Conservation (phyloP, 306 rosid species). For the Lagenaria siceraria region DNA sequence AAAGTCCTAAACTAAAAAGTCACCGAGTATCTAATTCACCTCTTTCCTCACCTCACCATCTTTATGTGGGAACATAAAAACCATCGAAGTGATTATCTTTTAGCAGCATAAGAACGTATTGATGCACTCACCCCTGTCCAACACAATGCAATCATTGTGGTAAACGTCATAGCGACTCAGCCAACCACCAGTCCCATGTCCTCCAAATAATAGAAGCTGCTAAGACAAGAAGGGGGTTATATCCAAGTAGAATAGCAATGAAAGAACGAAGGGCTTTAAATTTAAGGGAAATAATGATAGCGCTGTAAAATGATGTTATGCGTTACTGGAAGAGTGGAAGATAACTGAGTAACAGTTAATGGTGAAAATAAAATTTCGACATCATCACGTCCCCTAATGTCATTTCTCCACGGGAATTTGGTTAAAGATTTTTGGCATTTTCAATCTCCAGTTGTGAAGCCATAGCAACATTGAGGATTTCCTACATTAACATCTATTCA, state of each 20-base stretch:
- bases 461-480: background rate
- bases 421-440: background rate
- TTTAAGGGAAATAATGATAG: background rate
- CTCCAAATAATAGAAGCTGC: conserved; percentile 91
- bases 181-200: conserved; percentile 99
- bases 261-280: background rate
- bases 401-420: background rate
- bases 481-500: background rate
- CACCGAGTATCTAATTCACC: background rate
- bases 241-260: background rate
- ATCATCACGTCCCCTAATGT: background rate
- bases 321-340: background rate
- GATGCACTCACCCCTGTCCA: conserved; percentile 76
- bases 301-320: background rate
- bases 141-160: conserved; percentile 65
- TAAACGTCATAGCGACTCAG: conserved; percentile 96
- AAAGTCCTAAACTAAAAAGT: background rate
- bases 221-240: conserved; percentile 1
- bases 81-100: background rate
- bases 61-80: background rate
- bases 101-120: conserved; percentile 7
- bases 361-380: background rate
- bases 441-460: background rate
- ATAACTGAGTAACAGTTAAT: background rate
- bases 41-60: background rate